phyloP scores from a whole-genome alignment of 225 moss, liverwort and hornwort genomes.

The Bryum argenteum region DNA sequence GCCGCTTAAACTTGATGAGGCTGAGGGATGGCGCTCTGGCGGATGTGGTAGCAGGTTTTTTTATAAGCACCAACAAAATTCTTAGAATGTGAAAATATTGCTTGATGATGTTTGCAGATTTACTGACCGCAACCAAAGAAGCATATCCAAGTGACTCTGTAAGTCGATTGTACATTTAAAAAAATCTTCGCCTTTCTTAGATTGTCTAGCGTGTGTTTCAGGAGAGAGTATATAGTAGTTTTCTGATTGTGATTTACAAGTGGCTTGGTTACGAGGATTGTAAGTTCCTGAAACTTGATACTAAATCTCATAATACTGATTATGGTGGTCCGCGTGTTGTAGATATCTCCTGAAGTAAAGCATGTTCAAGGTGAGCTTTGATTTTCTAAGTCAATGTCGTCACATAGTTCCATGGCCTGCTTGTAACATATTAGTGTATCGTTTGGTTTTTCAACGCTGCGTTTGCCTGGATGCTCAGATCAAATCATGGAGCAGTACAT shows the following conservation, averaged over 20 bases:
- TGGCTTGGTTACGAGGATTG: slow-evolving; percentile 4
- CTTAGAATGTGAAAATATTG: background rate
- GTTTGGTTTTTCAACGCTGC: background rate
- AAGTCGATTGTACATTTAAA: slow-evolving; percentile 26
- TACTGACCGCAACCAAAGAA: slow-evolving; percentile 84
- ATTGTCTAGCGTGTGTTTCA: slow-evolving; percentile 8
- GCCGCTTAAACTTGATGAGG: background rate
- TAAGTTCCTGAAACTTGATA: background rate
- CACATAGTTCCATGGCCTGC: background rate
- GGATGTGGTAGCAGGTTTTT: slow-evolving; percentile 10
- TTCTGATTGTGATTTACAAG: slow-evolving; percentile 10
- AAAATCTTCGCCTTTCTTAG: background rate
- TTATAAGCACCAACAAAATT: background rate
- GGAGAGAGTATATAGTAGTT: background rate
- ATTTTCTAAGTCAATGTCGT: background rate
- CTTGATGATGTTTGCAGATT: slow-evolving; percentile 51
- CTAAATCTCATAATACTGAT: slow-evolving; percentile 7
- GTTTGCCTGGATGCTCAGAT: slow-evolving; percentile 50
- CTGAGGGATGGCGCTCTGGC: background rate
- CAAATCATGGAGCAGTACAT: slow-evolving; percentile 80
- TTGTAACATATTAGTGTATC: background rate
- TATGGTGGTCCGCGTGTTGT: slow-evolving; percentile 27
- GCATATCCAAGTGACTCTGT: slow-evolving; percentile 82
- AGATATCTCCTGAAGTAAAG: slow-evolving; percentile 81
- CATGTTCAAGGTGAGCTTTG: slow-evolving; percentile 73